Percentiles rank a stretch among this genome's conserved stretches.
Evolutionary conservation across 139 green algal genomes (phyloP).

Genomic region (Tetraselmis chui): DNA sequence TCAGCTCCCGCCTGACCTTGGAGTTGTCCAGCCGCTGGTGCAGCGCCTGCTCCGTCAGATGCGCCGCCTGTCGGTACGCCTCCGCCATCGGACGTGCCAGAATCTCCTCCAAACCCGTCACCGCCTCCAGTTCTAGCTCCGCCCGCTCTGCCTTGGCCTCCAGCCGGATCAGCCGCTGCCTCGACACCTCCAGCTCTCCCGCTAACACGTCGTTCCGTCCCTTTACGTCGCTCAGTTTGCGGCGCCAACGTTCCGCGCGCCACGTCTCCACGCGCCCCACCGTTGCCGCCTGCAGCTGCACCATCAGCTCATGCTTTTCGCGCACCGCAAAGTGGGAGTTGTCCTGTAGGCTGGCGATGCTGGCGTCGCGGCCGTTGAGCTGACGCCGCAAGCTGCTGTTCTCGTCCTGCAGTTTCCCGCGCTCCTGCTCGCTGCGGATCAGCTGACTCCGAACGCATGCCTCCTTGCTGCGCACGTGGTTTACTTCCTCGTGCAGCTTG

Average conservation of each 20-base stretch:
- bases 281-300: slow-evolving; percentile 30
- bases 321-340: background rate
- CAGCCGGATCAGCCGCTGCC: slow-evolving; percentile 9
- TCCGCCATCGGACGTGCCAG: background rate
- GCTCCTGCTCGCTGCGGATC: slow-evolving; percentile 41
- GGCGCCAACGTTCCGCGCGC: slow-evolving; percentile 41
- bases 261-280: slow-evolving; percentile 30
- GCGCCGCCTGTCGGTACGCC: slow-evolving; percentile 10
- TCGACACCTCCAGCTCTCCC: slow-evolving; percentile 27
- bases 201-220: slow-evolving; percentile 4
- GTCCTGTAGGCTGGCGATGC: background rate
- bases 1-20: slow-evolving; percentile 33
- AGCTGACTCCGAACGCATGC: slow-evolving; percentile 34
- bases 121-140: slow-evolving; percentile 26
- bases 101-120: background rate
- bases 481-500: slow-evolving; percentile 46
- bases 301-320: slow-evolving; percentile 24
- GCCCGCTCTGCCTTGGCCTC: slow-evolving; percentile 29
- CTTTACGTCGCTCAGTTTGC: slow-evolving; percentile 46
- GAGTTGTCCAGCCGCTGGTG: slow-evolving; percentile 38
- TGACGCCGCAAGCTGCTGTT: background rate
- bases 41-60: slow-evolving; percentile 34
- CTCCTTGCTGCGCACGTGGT: slow-evolving; percentile 47
- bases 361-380: background rate
- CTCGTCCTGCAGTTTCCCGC: slow-evolving; percentile 27